These are phyloP conservation scores for Straminergon stramineum DNA, from an alignment of 225 moss, liverwort and hornwort genomes.

Conservation along the genomic window DNA sequence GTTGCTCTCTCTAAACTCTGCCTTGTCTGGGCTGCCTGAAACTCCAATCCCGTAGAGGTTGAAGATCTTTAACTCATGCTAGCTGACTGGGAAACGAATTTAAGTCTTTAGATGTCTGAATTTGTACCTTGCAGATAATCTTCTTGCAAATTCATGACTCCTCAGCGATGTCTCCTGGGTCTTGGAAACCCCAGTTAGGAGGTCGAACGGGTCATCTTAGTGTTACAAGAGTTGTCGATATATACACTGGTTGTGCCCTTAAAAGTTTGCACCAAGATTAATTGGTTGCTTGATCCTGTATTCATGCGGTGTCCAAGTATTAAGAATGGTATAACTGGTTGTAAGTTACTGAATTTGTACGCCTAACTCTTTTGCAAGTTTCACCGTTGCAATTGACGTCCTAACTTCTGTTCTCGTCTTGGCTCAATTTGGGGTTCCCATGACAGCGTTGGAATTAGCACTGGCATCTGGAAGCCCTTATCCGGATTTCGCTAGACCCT, in stretches of 20 bases:
- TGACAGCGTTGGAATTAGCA: conserved; percentile 32
- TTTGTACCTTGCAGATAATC: background rate
- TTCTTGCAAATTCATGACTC: background rate
- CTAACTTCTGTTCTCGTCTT: background rate
- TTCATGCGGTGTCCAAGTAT: background rate
- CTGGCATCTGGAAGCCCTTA: conserved; percentile 53
- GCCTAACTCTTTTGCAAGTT: background rate
- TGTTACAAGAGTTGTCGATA: background rate
- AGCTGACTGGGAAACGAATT: background rate
- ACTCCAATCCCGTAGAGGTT: background rate
- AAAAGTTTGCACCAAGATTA: background rate
- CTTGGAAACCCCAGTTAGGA: background rate
- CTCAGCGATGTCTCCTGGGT: background rate
- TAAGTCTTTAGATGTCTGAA: background rate
- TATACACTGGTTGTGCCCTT: background rate
- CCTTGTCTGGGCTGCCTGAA: background rate
- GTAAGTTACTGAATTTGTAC: background rate
- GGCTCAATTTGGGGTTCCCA: background rate
- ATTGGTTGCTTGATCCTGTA: background rate
- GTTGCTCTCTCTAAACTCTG: background rate
- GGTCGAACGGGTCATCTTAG: background rate
- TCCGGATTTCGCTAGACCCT: conserved; percentile 56
- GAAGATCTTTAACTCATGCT: background rate
- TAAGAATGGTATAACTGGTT: background rate
- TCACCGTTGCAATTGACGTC: background rate